phyloP scores from a whole-genome alignment of 257 asterid species.

The Fraxinus americana region DNA sequence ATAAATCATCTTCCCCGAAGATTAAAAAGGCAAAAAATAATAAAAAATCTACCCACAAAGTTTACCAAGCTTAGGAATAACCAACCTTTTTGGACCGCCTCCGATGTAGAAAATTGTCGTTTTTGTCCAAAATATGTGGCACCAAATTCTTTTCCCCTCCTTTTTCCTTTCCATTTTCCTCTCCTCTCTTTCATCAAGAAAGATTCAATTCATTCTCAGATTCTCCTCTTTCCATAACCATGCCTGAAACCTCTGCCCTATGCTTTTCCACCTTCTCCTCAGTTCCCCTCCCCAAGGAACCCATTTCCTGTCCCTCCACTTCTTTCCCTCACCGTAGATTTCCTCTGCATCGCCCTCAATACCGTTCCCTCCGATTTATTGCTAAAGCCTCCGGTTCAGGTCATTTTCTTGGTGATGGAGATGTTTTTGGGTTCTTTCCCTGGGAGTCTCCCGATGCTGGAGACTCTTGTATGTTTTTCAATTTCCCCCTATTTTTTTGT shows the following conservation, averaged over 20 bases:
- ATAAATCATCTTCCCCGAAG: neutral
- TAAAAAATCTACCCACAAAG: neutral
- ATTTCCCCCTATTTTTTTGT: neutral
- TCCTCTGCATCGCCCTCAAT: conserved; percentile 34
- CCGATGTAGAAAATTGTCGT: conserved; percentile 23
- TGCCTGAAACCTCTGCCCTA: conserved; percentile 70
- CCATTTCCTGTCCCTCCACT: conserved; percentile 39
- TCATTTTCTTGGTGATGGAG: conserved; percentile 65
- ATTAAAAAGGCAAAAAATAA: neutral
- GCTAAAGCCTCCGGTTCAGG: conserved; percentile 57
- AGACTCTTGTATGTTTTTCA: conserved; percentile 49
- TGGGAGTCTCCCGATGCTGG: conserved; percentile 66
- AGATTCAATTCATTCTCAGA: conserved; percentile 25
- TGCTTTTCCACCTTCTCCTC: conserved; percentile 50
- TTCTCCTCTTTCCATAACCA: conserved; percentile 34
- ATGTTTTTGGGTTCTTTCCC: conserved; percentile 71
- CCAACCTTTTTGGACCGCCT: conserved; percentile 43
- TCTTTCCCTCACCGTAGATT: conserved; percentile 36
- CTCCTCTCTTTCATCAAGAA: neutral
- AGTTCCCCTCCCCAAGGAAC: conserved; percentile 42
- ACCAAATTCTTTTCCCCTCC: conserved; percentile 26
- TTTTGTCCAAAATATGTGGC: conserved; percentile 52
- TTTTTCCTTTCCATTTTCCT: conserved; percentile 13
- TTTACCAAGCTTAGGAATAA: neutral
- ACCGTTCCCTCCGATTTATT: conserved; percentile 38